These are phyloP conservation scores for Syzygium oleosum DNA, from an alignment of 345 rosid genomes.

Conservation along the genomic window DNA sequence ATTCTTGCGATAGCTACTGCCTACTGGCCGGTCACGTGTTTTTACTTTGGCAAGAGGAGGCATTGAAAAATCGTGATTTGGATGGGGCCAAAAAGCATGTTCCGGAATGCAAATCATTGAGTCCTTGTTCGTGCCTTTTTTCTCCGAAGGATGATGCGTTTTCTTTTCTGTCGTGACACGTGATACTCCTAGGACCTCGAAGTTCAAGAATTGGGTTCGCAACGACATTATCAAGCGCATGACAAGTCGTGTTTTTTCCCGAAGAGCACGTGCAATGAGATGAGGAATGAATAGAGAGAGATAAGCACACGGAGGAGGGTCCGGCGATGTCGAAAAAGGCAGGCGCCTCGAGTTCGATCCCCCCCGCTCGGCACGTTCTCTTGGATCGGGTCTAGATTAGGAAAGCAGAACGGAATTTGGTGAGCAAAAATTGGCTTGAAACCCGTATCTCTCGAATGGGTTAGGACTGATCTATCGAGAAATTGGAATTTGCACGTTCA, in stretches of 20 bases:
- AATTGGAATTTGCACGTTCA: background rate
- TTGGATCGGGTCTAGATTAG: background rate
- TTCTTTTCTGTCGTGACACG: background rate
- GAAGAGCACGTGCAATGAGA: background rate
- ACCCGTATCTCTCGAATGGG: background rate
- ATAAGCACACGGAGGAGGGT: background rate
- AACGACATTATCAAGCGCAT: background rate
- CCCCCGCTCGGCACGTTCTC: fast-evolving
- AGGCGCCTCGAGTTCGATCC: background rate
- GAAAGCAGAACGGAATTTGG: fast-evolving
- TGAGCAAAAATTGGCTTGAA: background rate
- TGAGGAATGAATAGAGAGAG: background rate
- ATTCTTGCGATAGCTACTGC: background rate
- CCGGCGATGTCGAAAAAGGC: background rate
- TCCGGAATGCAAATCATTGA: background rate
- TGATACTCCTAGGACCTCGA: background rate
- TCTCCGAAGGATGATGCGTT: background rate
- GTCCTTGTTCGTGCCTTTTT: background rate
- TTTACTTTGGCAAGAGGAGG: background rate
- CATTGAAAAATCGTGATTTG: background rate
- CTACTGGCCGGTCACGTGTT: background rate
- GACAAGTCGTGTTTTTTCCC: background rate
- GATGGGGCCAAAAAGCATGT: background rate
- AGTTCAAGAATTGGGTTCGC: background rate
- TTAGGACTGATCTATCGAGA: background rate